Evolutionary conservation across 2,329 filamentous ascomycete genomes (phyloP).

Genomic region (Colletotrichum plurivorum): DNA sequence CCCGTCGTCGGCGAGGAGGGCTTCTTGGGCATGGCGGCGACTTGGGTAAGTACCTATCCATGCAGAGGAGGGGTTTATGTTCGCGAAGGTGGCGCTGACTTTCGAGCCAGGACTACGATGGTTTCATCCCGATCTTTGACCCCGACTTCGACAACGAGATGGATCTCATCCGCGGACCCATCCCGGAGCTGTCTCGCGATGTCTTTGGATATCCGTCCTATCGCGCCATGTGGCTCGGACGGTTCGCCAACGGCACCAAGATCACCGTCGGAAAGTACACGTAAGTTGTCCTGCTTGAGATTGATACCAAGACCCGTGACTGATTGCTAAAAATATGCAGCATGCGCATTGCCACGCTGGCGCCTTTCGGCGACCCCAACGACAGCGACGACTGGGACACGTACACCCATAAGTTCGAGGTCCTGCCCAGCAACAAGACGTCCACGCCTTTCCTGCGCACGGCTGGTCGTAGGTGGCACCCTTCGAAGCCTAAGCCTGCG

Average conservation of each 20-base stretch:
- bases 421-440: conserved; percentile 2
- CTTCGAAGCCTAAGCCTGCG: not conserved
- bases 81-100: not conserved
- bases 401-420: conserved; percentile 10
- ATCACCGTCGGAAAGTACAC: conserved; percentile 37
- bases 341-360: conserved; percentile 35
- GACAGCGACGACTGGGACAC: conserved; percentile 33
- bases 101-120: conserved; percentile 12
- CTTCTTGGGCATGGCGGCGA: conserved; percentile 52
- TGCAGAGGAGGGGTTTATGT: not conserved
- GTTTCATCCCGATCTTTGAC: conserved; percentile 9
- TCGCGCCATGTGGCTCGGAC: conserved; percentile 33
- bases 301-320: not conserved
- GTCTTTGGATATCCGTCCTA: conserved; percentile 22
- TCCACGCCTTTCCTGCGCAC: not conserved
- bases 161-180: conserved; percentile 25
- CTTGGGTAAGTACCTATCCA: conserved; percentile 14
- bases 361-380: conserved; percentile 31
- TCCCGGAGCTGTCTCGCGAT: conserved; percentile 19
- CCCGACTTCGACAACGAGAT: conserved; percentile 27
- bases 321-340: not conserved
- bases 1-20: conserved; percentile 52
- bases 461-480: not conserved
- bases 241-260: conserved; percentile 24
- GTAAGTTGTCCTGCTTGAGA: not conserved